Evolutionary conservation across 225 moss, liverwort and hornwort genomes (phyloP).

Genomic region (Physcomitrellopsis africana): DNA sequence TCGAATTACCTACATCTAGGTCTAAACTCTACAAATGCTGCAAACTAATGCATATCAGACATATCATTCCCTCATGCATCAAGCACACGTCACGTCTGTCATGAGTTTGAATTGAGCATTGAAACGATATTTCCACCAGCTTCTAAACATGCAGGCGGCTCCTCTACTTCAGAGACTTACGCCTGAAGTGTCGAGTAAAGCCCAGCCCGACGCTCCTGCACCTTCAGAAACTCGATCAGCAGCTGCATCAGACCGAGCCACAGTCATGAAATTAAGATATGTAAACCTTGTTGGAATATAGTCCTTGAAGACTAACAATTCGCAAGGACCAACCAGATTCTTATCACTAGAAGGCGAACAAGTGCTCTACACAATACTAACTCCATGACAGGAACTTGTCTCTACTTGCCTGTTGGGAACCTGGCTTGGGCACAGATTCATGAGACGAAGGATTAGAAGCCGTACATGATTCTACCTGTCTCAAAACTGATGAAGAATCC

Average conservation of each 20-base stretch:
- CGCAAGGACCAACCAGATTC: background rate
- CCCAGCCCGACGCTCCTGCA: conserved; percentile 56
- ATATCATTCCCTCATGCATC: background rate
- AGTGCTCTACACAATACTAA: conserved; percentile 5
- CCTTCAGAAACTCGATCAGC: conserved; percentile 48
- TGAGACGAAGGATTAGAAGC: conserved; percentile 1
- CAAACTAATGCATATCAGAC: background rate
- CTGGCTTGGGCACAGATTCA: background rate
- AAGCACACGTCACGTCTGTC: background rate
- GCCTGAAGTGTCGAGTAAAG: conserved; percentile 56
- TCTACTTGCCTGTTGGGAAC: conserved; percentile 16
- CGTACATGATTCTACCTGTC: background rate
- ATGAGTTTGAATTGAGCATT: background rate
- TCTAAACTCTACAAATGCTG: background rate
- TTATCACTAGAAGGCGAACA: background rate
- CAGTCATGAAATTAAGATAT: background rate
- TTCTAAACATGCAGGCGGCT: background rate
- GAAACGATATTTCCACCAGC: background rate
- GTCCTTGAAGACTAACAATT: background rate
- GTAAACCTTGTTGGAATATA: background rate
- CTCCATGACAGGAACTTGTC: background rate
- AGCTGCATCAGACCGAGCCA: conserved; percentile 39
- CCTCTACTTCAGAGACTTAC: conserved; percentile 13
- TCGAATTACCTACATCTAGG: background rate
- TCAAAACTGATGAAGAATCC: background rate